Evolutionary conservation across 805 yeast genomes (phyloP).

Genomic region (Schwanniomyces pseudopolymorphus): DNA sequence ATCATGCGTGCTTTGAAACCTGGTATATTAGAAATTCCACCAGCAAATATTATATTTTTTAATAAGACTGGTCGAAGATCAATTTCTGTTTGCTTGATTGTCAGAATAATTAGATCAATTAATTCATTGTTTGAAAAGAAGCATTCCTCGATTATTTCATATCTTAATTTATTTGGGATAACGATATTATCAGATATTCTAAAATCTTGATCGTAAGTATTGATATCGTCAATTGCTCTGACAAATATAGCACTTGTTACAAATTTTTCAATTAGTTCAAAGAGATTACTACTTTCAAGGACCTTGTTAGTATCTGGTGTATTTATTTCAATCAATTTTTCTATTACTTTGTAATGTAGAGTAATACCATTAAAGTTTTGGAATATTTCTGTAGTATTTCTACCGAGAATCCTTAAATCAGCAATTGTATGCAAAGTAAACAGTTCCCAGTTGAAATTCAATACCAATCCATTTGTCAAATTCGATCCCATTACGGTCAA

Average conservation of each 20-base stretch:
- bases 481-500: slow-evolving; percentile 20
- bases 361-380: slow-evolving; percentile 12
- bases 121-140: slow-evolving; percentile 5
- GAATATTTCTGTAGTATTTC: neutral
- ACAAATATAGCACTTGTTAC: slow-evolving; percentile 12
- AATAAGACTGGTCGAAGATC: slow-evolving; percentile 18
- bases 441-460: slow-evolving; percentile 30
- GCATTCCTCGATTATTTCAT: slow-evolving; percentile 13
- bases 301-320: slow-evolving; percentile 9
- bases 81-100: slow-evolving; percentile 12
- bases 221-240: slow-evolving; percentile 2
- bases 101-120: slow-evolving; percentile 4
- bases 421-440: slow-evolving; percentile 15
- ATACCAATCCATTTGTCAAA: slow-evolving; percentile 22
- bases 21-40: slow-evolving; percentile 22
- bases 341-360: slow-evolving; percentile 17
- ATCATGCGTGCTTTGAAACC: slow-evolving; percentile 20
- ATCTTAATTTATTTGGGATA: slow-evolving; percentile 12
- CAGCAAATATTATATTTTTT: slow-evolving; percentile 22
- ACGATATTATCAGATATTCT: slow-evolving; percentile 10
- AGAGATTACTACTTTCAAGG: slow-evolving; percentile 8
- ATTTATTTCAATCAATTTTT: slow-evolving; percentile 11
- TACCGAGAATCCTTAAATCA: slow-evolving; percentile 22
- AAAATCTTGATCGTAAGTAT: slow-evolving; percentile 2
- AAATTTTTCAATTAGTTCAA: slow-evolving; percentile 18